Conservation (phyloP, 331 rosid species). For the Spiraea crenata region DNA sequence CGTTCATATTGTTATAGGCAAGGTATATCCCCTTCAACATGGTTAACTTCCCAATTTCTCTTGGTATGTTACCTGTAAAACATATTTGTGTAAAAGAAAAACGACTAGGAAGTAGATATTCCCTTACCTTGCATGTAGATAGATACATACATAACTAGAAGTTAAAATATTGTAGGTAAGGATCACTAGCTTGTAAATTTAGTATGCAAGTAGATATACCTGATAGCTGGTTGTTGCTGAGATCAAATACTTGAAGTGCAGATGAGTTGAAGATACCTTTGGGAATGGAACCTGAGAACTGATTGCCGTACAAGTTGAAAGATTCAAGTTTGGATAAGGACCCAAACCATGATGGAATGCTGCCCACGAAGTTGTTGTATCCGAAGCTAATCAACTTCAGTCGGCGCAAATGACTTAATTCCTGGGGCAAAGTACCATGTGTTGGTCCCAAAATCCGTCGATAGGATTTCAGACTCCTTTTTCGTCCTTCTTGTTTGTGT, state of each 20-base stretch:
- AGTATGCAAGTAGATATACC: not conserved
- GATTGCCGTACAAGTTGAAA: not conserved
- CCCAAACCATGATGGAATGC: constrained; percentile 22
- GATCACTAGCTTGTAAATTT: not conserved
- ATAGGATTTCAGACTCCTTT: no score
- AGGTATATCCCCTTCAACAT: constrained; percentile 6
- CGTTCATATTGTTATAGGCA: no score
- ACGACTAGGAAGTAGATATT: no score
- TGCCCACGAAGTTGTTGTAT: constrained; percentile 13
- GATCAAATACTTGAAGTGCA: not conserved
- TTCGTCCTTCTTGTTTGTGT: no score
- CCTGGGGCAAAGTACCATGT: constrained; percentile 10
- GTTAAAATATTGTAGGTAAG: not conserved
- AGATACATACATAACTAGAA: not conserved
- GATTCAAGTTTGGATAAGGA: not conserved
- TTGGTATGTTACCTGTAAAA: constrained; percentile 7
- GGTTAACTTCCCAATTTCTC: constrained; percentile 20
- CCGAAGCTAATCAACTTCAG: constrained; percentile 5
- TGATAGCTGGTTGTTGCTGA: constrained; percentile 6
- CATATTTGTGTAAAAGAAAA: no score
- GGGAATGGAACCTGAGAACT: constrained; percentile 8
- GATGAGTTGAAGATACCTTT: constrained; percentile 18
- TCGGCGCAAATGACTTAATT: constrained; percentile 4
- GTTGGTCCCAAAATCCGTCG: no score
- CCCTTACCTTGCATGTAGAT: no score